Base-by-base conservation (phyloP, 352 stramenopile genomes). In the Pythium myriotylum region DNA sequence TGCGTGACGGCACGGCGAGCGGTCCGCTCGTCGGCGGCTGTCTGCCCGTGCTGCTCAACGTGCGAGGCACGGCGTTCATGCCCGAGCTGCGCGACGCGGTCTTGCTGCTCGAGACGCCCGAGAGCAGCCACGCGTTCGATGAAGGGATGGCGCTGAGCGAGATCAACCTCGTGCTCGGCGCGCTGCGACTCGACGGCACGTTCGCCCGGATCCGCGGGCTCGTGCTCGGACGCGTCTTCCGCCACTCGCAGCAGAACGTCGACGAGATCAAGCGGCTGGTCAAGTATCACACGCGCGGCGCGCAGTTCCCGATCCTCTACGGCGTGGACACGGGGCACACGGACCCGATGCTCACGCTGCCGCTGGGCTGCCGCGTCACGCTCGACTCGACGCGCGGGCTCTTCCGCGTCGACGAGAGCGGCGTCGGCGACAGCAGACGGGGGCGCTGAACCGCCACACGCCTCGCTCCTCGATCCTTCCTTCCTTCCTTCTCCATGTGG, bases 291-390 rank as follows among this genome's bases (percentile, higher is more conserved):
- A 88, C 78, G 20, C 65, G 76, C 12, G 75, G 42, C 48, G 66
- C 43, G 2, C 62, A 14, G 19, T 88, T 86, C 56, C 81, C 79
- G 26, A 84, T 88, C 54, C 29, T 87, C 4, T 88, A 87, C 63
- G 77, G 77, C 45, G 54, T 87, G 23, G 77, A 89, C 51, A 69
- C 67, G 9, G 72, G 77, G 4, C 73, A 88, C 62, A 87, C 81
- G 10, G 83, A 86, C 77, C 81, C 77, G 5, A 70, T 85, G 37
- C 63, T 71, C 20, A 89, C 77, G 4, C 70, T 86, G 33, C 73
- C 79, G 17, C 61, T 90, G 8, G 79, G 75, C 20, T 79, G 68
- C 40, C 43, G 72, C n/a, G 67, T 64, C 27, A 61, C 59, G 45
- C 35, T 89, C 10, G 75, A 88, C 55, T 72, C 76, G 24, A 20